phyloP scores from a whole-genome alignment of 1,284 basidiomycete genomes.

The Irpex sp. region DNA sequence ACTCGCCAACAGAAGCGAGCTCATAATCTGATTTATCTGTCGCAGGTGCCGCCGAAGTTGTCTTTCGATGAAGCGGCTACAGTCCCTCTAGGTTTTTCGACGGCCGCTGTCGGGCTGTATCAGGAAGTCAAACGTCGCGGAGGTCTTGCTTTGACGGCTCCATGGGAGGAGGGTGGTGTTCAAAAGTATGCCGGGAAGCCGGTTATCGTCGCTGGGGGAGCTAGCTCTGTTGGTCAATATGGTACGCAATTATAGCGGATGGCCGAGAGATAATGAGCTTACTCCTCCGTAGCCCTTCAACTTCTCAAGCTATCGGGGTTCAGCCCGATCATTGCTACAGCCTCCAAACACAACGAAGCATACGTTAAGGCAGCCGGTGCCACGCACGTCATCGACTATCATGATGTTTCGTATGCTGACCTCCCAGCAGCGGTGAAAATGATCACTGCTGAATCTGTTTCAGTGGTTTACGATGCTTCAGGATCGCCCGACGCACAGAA shows the following conservation, averaged over 20 bases:
- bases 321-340: constrained; percentile 46
- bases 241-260: constrained; percentile 15
- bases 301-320: constrained; percentile 38
- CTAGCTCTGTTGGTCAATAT: constrained; percentile 34
- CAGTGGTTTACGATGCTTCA: constrained; percentile 37
- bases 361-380: constrained; percentile 48
- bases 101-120: constrained; percentile 15
- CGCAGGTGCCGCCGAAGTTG: constrained; percentile 15
- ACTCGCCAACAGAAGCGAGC: too few relatives aligned
- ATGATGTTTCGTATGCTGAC: constrained; percentile 24
- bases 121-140: constrained; percentile 12
- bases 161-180: constrained; percentile 17
- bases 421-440: constrained; percentile 8
- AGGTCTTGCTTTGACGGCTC: constrained; percentile 13
- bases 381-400: constrained; percentile 45
- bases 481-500: neutral
- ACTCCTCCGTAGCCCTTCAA: constrained; percentile 19
- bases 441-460: constrained; percentile 26
- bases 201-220: constrained; percentile 32
- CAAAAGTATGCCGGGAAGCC: constrained; percentile 26
- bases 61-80: constrained; percentile 19
- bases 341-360: constrained; percentile 37
- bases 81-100: constrained; percentile 16
- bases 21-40: too few relatives aligned
- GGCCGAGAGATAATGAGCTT: neutral